Percentiles rank a stretch among this genome's conserved stretches.
Conservation (phyloP, 768 basidiomycete genomes). For the Calocybe cyanea region DNA sequence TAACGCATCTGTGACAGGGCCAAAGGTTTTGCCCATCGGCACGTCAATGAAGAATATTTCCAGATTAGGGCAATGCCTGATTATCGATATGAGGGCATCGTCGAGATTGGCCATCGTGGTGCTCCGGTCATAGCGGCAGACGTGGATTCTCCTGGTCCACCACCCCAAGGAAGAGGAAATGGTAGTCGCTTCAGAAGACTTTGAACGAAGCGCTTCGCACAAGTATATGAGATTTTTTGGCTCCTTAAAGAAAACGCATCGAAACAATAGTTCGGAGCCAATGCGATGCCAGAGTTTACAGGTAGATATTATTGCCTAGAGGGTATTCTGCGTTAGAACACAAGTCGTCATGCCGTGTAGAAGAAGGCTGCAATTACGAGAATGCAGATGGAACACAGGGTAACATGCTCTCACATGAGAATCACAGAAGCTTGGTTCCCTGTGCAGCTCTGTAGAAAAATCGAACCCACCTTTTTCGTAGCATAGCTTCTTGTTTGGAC, state of each 20-base stretch:
- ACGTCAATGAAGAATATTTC: conserved; percentile 70
- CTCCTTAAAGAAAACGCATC: conserved; percentile 63
- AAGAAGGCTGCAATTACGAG: too few species aligned
- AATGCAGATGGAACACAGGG: too few species aligned
- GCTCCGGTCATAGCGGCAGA: conserved; percentile 46
- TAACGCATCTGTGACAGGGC: conserved; percentile 62
- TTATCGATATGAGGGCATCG: conserved; percentile 51
- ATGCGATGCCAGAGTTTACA: conserved; percentile 61
- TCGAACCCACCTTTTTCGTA: conserved; percentile 57
- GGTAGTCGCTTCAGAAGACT: conserved; percentile 30
- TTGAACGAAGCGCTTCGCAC: conserved; percentile 46
- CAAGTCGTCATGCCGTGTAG: too few species aligned
- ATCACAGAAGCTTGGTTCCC: too few species aligned
- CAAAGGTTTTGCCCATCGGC: conserved; percentile 57
- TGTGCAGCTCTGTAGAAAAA: background rate
- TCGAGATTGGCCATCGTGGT: conserved; percentile 47
- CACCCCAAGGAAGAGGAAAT: conserved; percentile 53
- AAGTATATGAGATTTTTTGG: conserved; percentile 52
- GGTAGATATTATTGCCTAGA: conserved; percentile 63
- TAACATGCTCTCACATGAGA: too few species aligned
- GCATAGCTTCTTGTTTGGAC: conserved; percentile 59
- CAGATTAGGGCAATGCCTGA: conserved; percentile 67
- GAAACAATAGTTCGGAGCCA: conserved; percentile 64
- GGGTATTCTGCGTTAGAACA: too few species aligned
- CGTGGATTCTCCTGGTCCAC: conserved; percentile 72